These are phyloP conservation scores for Glomus cerebriforme DNA, from an alignment of 192 early-diverging fungal species.

Conservation along the genomic window DNA sequence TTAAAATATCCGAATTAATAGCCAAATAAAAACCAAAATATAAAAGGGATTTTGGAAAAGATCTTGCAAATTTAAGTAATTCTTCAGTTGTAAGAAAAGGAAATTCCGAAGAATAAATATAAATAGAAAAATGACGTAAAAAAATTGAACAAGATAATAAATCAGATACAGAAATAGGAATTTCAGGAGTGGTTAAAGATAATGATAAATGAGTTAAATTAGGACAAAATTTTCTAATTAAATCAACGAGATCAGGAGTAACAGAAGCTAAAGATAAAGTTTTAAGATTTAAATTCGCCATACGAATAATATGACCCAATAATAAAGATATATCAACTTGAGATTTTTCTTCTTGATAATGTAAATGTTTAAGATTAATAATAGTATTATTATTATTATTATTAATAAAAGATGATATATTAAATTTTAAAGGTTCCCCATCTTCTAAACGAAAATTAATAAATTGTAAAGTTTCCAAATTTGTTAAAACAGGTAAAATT, in stretches of 20 bases:
- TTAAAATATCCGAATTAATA: background rate
- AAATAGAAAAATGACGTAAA: background rate
- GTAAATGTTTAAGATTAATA: background rate
- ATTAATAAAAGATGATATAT: too few species aligned
- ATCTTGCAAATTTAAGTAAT: background rate
- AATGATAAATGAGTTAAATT: conserved; percentile 19
- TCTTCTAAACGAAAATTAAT: too few species aligned
- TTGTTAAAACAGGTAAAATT: background rate
- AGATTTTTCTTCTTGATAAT: conserved; percentile 6
- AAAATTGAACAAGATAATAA: background rate
- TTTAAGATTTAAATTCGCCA: background rate
- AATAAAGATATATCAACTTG: background rate
- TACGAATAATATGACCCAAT: background rate
- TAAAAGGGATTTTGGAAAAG: background rate
- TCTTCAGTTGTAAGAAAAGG: background rate
- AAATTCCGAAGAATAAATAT: background rate
- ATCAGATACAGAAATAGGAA: background rate
- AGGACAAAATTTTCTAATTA: background rate
- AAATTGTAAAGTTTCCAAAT: conserved; percentile 17
- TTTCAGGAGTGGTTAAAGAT: conserved; percentile 5
- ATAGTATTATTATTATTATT: too few species aligned
- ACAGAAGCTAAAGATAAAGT: background rate
- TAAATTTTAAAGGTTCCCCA: background rate
- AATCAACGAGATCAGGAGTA: background rate
- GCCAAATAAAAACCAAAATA: conserved; percentile 7